Evolutionary conservation across 805 yeast genomes (phyloP), one percentile per base, ranked within the genome.

Genomic region (Komagataella ulmi): DNA sequence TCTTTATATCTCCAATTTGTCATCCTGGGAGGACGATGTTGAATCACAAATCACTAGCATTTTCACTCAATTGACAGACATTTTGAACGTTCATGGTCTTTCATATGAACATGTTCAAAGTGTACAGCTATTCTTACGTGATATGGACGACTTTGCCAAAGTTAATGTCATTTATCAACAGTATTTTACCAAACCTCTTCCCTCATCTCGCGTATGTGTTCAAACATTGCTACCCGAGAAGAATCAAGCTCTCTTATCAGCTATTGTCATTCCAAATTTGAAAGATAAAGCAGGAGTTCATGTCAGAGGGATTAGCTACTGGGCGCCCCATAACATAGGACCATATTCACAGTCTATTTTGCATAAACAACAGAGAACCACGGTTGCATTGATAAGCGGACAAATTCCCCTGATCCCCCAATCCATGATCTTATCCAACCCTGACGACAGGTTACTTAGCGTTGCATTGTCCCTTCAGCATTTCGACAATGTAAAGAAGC

Each of bases 241-340:
- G 0, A 49, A 52, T 19, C 59, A 63, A 6, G 61, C 83, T 6
- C 85, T 80, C 58, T 61, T 90, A 7, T 86, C 97, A 0, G 80
- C 84, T 14, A 69, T 76, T 12, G 75, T 76, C 0, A 59, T 80
- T 17, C 57, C 65, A 23, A 59, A 66, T 36, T 46, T 62, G 40
- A 47, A 24, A 0, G 57, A 56, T 8, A 84, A 84, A 57, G 68
- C 67, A 30, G 97, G 98, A 0, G 69, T 91, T 14, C 98, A 93
- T 61, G 88, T 93, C 7, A 91, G 93, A 59, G 89, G 97, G 1
- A 74, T 90, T 54, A 89, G 97, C 45, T 90, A 86, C 63, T 93
- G 99, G 99, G 98, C 97, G 0, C 99, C 99, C 0, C 91, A 96
- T 44, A 93, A 93, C 58, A 93, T 93, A 48, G 99, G 99, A 0